A percentile compares a stretch with the other conserved stretches of the same genome.
phyloP scores from a whole-genome alignment of 352 stramenopile genomes.

The Phytopythium vexans region DNA sequence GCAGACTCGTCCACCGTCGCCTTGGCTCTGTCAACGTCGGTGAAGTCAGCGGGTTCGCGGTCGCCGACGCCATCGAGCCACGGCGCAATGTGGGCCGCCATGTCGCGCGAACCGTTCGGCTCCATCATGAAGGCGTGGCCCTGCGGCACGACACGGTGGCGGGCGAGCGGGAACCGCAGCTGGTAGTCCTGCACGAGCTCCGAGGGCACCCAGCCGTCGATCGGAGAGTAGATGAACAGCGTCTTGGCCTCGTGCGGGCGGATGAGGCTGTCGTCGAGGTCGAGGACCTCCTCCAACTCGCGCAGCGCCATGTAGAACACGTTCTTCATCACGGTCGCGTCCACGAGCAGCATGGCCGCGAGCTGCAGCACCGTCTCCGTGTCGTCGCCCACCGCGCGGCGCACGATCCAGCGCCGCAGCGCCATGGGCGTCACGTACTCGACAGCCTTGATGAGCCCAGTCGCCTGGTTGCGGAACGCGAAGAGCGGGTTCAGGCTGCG shows the following conservation, averaged over 20 bases:
- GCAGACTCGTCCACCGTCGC: too few species aligned
- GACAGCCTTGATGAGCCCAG: conserved; percentile 32
- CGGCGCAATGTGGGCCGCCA: conserved; percentile 56
- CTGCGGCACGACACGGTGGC: conserved; percentile 51
- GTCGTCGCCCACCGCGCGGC: conserved; percentile 27
- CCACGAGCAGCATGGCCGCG: conserved; percentile 49
- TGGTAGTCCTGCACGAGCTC: conserved; percentile 59
- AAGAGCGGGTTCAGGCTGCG: conserved; percentile 51
- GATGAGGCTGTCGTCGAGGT: conserved; percentile 42
- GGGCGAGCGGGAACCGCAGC: conserved; percentile 35
- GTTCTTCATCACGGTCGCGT: conserved; percentile 55
- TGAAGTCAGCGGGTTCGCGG: too few species aligned
- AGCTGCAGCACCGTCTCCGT: conserved; percentile 43
- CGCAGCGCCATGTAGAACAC: conserved; percentile 63
- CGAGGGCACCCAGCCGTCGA: conserved; percentile 65
- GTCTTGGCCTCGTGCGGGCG: conserved; percentile 40
- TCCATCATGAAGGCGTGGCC: conserved; percentile 82
- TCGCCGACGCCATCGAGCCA: conserved; percentile 43
- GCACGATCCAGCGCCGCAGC: conserved; percentile 47
- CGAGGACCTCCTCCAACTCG: conserved; percentile 53
- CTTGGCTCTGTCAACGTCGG: too few species aligned
- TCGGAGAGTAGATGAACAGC: conserved; percentile 64
- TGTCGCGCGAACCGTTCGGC: conserved; percentile 50
- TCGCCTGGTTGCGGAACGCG: conserved; percentile 21
- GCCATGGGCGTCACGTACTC: conserved; percentile 38